Percentiles rank a stretch among this genome's conserved stretches.
Conservation (phyloP, 1,284 basidiomycete genomes). For the Omphalotus olearius region DNA sequence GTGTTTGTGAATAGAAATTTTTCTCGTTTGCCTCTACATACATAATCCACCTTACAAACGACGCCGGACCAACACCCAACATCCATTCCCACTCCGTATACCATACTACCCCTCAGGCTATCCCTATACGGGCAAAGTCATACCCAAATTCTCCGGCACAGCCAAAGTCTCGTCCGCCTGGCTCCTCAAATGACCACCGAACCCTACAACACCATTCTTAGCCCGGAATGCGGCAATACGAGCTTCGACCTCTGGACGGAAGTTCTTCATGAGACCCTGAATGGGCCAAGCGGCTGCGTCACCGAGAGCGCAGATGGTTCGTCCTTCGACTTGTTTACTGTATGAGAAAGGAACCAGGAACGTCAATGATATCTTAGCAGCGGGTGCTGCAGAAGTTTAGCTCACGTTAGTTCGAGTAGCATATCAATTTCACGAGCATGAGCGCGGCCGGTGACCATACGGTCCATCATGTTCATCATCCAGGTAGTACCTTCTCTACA, state of each 20-base stretch:
- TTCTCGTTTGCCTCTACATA: no score
- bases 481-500: constrained; percentile 96
- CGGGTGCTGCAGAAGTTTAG: constrained; percentile 12
- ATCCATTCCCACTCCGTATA: no score
- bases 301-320: constrained; percentile 94
- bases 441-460: constrained; percentile 85
- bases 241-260: constrained; percentile 90
- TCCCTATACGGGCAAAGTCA: constrained; percentile 21
- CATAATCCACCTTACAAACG: no score
- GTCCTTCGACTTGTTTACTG: constrained; percentile 94
- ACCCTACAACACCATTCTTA: constrained; percentile 77
- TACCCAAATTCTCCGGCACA: constrained; percentile 79
- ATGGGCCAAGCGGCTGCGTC: constrained; percentile 99
- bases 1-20: no score
- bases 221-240: constrained; percentile 81
- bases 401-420: constrained; percentile 86
- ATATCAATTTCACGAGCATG: constrained; percentile 96
- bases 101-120: no score
- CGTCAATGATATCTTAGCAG: not conserved
- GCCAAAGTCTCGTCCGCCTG: constrained; percentile 74
- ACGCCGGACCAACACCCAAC: no score
- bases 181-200: constrained; percentile 79
- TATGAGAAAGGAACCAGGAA: not conserved
- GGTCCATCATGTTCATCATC: constrained; percentile 99
- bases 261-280: constrained; percentile 94